phyloP scores from a whole-genome alignment of 2,329 filamentous ascomycete species.

The Cyphellophora attinorum region DNA sequence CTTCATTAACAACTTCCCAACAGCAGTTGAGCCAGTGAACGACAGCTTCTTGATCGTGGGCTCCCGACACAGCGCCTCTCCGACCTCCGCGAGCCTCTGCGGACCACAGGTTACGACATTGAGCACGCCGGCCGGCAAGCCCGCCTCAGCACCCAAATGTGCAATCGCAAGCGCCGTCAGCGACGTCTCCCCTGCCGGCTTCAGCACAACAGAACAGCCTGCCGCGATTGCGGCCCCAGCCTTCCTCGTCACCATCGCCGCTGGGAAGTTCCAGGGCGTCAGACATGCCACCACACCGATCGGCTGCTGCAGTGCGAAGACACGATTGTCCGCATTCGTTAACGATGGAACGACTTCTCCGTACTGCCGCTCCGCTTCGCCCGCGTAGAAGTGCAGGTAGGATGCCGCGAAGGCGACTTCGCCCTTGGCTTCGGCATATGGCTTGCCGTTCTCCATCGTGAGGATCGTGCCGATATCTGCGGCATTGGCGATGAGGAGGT shows the following conservation, averaged over 20 bases:
- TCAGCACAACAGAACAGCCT: constrained; percentile 25
- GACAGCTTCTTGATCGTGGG: constrained; percentile 17
- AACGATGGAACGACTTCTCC: too few relatives aligned
- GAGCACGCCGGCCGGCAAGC: constrained; percentile 62
- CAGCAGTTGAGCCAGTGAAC: constrained; percentile 23
- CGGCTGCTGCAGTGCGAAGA: too few relatives aligned
- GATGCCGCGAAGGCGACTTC: constrained; percentile 36
- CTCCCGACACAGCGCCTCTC: too few relatives aligned
- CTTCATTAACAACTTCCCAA: constrained; percentile 22
- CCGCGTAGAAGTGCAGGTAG: too few relatives aligned
- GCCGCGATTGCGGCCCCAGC: constrained; percentile 23
- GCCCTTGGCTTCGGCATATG: constrained; percentile 38
- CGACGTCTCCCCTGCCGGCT: constrained; percentile 24
- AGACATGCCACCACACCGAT: constrained; percentile 74
- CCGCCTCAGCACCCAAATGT: constrained; percentile 46
- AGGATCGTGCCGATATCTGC: constrained; percentile 40
- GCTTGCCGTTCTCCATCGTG: constrained; percentile 52
- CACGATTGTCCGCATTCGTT: too few relatives aligned
- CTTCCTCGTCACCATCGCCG: constrained; percentile 52
- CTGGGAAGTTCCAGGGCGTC: constrained; percentile 81
- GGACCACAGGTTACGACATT: constrained; percentile 62
- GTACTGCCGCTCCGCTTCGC: too few relatives aligned
- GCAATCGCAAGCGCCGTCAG: constrained; percentile 21
- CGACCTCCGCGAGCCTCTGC: too few relatives aligned
- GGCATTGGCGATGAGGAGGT: too few relatives aligned